A percentile compares a stretch with the other conserved stretches of the same genome.
phyloP scores from a whole-genome alignment of 371 early-diverging fungal genomes.

The Mucor circinelloides region DNA sequence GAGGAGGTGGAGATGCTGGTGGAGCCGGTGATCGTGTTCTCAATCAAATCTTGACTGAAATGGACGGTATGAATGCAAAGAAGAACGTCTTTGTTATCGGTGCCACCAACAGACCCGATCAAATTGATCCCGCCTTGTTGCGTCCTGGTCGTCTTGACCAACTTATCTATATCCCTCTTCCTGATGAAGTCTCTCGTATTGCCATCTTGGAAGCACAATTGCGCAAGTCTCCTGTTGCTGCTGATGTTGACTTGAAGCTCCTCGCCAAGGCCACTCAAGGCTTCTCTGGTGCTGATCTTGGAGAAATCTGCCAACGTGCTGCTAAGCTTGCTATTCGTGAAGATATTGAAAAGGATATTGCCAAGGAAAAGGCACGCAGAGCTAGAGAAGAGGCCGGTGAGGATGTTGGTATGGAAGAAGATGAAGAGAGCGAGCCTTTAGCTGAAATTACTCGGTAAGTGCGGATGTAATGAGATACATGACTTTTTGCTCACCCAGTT shows the following conservation, averaged over 20 bases:
- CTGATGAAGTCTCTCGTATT: slow-evolving; percentile 91
- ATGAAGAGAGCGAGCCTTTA: slow-evolving; percentile 74
- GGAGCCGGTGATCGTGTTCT: slow-evolving; percentile 99
- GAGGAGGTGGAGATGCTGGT: slow-evolving; percentile 85
- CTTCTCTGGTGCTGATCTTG: slow-evolving; percentile 99
- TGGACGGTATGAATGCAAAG: slow-evolving; percentile 99
- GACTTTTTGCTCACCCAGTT: background rate
- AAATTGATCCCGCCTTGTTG: slow-evolving; percentile 36
- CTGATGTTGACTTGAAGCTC: slow-evolving; percentile 84
- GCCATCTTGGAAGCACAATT: slow-evolving; percentile 92
- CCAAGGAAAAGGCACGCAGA: slow-evolving; percentile 70
- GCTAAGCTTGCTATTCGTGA: slow-evolving; percentile 99
- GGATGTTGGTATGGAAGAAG: slow-evolving; percentile 80
- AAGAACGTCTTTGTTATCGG: slow-evolving; percentile 98
- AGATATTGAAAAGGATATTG: slow-evolving; percentile 94
- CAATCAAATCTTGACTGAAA: slow-evolving; percentile 99
- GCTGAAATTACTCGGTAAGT: slow-evolving; percentile 84
- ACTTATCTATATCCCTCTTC: slow-evolving; percentile 98
- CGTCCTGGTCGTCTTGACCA: slow-evolving; percentile 99
- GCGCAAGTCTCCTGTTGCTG: slow-evolving; percentile 95
- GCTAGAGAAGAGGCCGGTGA: slow-evolving; percentile 67
- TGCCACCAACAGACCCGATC: slow-evolving; percentile 90
- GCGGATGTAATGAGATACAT: background rate
- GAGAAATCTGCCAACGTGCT: slow-evolving; percentile 99
- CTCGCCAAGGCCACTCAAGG: slow-evolving; percentile 95